Evolutionary conservation across 768 basidiomycete genomes (phyloP).

Genomic region (Lactarius trivialis): DNA sequence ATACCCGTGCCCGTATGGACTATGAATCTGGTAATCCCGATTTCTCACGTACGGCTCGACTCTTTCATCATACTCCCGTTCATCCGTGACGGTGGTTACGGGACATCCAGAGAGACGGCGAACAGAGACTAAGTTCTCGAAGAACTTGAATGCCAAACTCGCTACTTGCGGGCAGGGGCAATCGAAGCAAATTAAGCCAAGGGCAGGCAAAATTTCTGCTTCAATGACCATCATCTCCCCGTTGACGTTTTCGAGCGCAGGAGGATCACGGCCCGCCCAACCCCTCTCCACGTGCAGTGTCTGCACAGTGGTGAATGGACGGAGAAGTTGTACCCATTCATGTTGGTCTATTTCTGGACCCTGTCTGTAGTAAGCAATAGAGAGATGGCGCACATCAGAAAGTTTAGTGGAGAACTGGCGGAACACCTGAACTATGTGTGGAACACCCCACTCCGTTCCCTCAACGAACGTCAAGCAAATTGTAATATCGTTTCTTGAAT

Average conservation of each 20-base stretch:
- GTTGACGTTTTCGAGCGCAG: background rate
- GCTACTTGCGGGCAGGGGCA: background rate
- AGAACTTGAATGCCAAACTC: background rate
- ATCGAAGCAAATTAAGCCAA: background rate
- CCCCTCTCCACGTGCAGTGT: background rate
- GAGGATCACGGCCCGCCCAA: background rate
- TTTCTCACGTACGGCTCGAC: background rate
- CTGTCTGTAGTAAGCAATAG: background rate
- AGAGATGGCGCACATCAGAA: background rate
- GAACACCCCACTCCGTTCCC: background rate
- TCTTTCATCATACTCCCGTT: background rate
- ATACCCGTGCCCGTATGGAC: too few relatives aligned
- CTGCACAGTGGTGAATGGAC: too few relatives aligned
- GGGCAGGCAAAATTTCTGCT: background rate
- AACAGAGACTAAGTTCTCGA: background rate
- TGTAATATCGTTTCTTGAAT: background rate
- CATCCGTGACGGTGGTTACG: background rate
- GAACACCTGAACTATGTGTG: background rate
- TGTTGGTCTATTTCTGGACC: background rate
- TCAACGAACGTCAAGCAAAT: background rate
- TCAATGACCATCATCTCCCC: background rate
- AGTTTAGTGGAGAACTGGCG: background rate
- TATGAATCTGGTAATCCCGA: background rate
- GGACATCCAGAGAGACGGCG: background rate
- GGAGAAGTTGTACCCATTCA: background rate